Base-by-base conservation (phyloP, 495 filamentous ascomycete species). In the Penicillium pancosmium region DNA sequence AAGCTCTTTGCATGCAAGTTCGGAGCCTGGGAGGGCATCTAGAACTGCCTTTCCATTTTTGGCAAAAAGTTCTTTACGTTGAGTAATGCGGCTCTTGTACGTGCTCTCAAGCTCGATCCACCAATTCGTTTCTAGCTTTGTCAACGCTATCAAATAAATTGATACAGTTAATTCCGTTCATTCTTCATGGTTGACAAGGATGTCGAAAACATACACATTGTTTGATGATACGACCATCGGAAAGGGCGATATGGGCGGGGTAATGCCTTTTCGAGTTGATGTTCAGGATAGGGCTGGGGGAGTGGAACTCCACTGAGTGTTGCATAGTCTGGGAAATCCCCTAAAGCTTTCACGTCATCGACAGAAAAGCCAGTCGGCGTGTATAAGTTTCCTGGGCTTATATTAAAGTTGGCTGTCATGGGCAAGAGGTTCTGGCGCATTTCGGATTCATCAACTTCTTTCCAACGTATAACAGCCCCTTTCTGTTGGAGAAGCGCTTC, bases 61-160 rank as follows among this genome's bases (percentile, higher is more conserved):
- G 27, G 73, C 73, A 66, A 86, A 91, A 1, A 96, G 81, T 2
- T 76, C 81, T 67, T 87, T 84, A 21, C 92, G 89, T 66, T 93
- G 88, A 3, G 81, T 78, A 63, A 97, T 89, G 35, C 86, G 82
- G 7, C 76, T 56, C 51, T 74, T 76, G 71, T 97, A 97, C 15
- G 84, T 89, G 33, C 82, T 86, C 61, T 94, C 91, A 7, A 97
- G 80, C 72, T 97, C 92, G 31, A 97, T 81, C 92, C 92, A 97
- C 87, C 88, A 97, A 73, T 95, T 86, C 0, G 88, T 81, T 63
- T 97, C 89, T 64, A 93, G 75, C 56, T 91, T 96, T 35, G 82
- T 87, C 10, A 94, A 73, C 7, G 92, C 92, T 96, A 57, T 13
- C 36, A 38, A 38, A 5, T 2, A n/a, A 12, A 38, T 1, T n/a